Conservation (phyloP, 768 basidiomycete genomes). For the Pleurotus salmoneostramineus region DNA sequence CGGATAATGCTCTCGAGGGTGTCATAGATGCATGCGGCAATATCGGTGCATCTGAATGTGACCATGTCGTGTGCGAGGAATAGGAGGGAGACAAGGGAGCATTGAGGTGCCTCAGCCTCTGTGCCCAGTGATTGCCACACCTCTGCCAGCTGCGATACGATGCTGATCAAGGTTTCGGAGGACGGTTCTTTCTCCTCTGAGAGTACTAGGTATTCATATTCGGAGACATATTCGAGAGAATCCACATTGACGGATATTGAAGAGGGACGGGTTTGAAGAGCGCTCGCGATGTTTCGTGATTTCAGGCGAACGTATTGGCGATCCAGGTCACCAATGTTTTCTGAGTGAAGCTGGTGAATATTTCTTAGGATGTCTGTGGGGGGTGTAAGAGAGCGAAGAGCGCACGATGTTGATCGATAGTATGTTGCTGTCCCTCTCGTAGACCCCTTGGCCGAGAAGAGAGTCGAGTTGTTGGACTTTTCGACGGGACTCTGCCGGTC, state of each 20-base stretch:
- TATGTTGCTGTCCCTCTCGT: too few species aligned
- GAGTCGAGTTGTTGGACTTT: too few species aligned
- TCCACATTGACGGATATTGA: background rate
- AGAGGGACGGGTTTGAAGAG: background rate
- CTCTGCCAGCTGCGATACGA: background rate
- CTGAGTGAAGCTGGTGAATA: background rate
- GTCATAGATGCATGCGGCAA: background rate
- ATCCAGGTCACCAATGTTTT: background rate
- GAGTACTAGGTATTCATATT: background rate
- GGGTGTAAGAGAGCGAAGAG: too few species aligned
- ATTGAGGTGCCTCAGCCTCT: background rate
- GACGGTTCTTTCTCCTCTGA: background rate
- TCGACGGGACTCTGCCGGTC: too few species aligned
- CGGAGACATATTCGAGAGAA: background rate
- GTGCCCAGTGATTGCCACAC: background rate
- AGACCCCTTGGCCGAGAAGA: too few species aligned
- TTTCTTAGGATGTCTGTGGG: too few species aligned
- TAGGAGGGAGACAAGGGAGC: background rate
- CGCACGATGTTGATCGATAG: too few species aligned
- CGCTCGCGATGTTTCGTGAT: background rate
- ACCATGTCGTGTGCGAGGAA: background rate
- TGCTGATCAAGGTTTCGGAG: background rate
- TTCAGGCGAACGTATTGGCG: background rate
- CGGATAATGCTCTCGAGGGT: background rate
- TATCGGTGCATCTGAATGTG: background rate